Base-by-base conservation (phyloP, 1,139 yeast genomes). In the Sugiyamaella castrensis region DNA sequence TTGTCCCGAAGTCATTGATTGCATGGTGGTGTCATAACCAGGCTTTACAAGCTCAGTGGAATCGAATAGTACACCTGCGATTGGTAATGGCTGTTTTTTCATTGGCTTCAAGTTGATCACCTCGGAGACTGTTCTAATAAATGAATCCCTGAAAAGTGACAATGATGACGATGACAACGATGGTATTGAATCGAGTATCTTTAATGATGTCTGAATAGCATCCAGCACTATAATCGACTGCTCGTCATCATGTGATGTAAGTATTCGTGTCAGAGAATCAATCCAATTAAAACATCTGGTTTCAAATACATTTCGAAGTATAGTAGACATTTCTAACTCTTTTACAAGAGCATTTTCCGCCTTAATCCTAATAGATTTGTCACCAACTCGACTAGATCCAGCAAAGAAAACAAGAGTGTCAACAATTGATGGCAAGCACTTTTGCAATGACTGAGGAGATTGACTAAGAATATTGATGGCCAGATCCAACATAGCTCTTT, bases 361-460 rank as follows among this genome's bases (percentile, higher is more conserved):
- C 26, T 29, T 36, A 1, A 26, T 29, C 1, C 36, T 11, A 4
- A 37, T 16, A 2, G 24, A 38, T 13, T 37, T 24, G 15, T 30
- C 37, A 16, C 26, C 30, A 9, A 13, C 9, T 8, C 11, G 8
- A 26, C 30, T 35, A 10, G 29, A 28, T 10, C 62, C 49, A 1
- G 56, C 52, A 15, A 62, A 49, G 40, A 51, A 57, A 4, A 68
- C 52, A 24, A 68, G 33, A 8, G 63, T 64, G 27, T 67, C 69
- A 15, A 68, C 27, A 8, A 69, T 48, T 0, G 60, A 43, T 1
- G 75, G 71, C 4, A 71, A 47, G 27, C 76, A 63, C 10, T 62
- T 56, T 28, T 63, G 64, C 41, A 77, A 62, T 0, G 76, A 60
- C 11, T 59, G 52, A 7, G 64, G 52, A 43, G 74, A 72, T 24